A percentile compares a stretch with the other conserved stretches of the same genome.
These are phyloP conservation scores for Colletotrichum scovillei DNA, from an alignment of 2,329 filamentous ascomycete genomes.

Conservation along the genomic window DNA sequence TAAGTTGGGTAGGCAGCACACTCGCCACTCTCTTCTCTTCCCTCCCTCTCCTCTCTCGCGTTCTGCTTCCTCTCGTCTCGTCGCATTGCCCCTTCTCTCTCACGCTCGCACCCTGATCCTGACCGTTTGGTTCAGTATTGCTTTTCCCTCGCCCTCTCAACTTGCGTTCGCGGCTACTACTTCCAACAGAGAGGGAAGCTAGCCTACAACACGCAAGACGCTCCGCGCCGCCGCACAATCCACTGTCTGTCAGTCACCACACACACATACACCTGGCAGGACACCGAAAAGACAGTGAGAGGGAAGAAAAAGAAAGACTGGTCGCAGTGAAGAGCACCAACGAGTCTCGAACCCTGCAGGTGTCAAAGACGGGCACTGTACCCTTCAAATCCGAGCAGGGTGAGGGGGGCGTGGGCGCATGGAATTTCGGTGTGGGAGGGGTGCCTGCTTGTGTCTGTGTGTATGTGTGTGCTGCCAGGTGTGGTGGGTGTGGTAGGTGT, in stretches of 20 bases:
- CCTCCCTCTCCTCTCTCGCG: background rate
- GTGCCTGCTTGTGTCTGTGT: background rate
- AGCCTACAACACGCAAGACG: background rate
- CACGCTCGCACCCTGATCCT: background rate
- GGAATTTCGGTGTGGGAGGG: background rate
- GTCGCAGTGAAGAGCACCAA: too few relatives aligned
- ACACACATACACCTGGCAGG: background rate
- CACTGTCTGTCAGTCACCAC: background rate
- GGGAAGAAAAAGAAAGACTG: background rate
- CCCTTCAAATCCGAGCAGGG: background rate
- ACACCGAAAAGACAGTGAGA: background rate
- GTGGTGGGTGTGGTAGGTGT: background rate
- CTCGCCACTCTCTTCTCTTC: background rate
- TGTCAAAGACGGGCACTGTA: background rate
- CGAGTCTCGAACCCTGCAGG: background rate
- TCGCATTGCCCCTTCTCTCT: background rate
- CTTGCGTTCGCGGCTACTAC: background rate
- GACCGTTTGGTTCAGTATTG: background rate
- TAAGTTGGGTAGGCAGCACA: background rate
- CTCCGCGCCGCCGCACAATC: background rate
- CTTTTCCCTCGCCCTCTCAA: background rate
- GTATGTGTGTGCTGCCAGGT: background rate
- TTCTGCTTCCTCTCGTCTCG: background rate
- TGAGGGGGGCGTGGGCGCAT: background rate
- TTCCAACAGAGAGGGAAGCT: background rate